phyloP scores from a whole-genome alignment of 1,139 yeast genomes.

The Kurtzmaniella quercitrusa region DNA sequence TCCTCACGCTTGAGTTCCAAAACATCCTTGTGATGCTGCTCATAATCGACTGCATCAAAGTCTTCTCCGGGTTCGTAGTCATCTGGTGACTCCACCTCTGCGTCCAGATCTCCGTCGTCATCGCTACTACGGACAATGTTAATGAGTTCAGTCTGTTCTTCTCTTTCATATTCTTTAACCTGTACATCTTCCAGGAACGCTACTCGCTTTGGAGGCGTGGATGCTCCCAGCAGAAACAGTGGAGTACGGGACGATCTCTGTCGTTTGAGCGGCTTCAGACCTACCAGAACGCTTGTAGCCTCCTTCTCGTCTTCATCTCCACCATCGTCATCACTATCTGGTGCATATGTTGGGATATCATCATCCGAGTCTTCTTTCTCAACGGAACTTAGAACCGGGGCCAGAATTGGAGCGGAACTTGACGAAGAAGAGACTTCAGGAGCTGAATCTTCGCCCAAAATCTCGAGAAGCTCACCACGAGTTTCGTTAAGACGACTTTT shows the following conservation, averaged over 20 bases:
- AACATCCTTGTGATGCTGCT: slow-evolving; percentile 27
- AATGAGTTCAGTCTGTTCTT: slow-evolving; percentile 25
- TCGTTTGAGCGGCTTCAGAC: slow-evolving; percentile 18
- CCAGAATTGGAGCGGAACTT: neutral
- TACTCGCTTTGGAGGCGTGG: slow-evolving; percentile 35
- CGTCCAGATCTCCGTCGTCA: slow-evolving; percentile 16
- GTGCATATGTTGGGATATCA: slow-evolving; percentile 5
- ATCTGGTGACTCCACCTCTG: slow-evolving; percentile 9
- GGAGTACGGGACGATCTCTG: slow-evolving; percentile 13
- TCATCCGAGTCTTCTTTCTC: slow-evolving; percentile 5
- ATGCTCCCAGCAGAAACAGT: slow-evolving; percentile 21
- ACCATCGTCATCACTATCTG: slow-evolving; percentile 22
- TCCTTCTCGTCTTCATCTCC: slow-evolving; percentile 23
- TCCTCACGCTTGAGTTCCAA: slow-evolving; percentile 27
- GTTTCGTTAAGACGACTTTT: slow-evolving; percentile 33
- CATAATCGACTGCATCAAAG: slow-evolving; percentile 11
- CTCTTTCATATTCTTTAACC: slow-evolving; percentile 40
- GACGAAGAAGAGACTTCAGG: neutral
- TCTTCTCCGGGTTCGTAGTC: slow-evolving; percentile 16
- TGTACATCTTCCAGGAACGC: slow-evolving; percentile 46
- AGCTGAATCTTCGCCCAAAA: slow-evolving; percentile 27
- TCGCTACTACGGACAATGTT: slow-evolving; percentile 18
- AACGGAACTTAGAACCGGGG: too few relatives aligned
- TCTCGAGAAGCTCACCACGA: slow-evolving; percentile 41
- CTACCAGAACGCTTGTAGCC: slow-evolving; percentile 23